These are phyloP conservation scores for Leccinum fibrillosum DNA, from an alignment of 768 basidiomycete genomes.

Conservation along the genomic window DNA sequence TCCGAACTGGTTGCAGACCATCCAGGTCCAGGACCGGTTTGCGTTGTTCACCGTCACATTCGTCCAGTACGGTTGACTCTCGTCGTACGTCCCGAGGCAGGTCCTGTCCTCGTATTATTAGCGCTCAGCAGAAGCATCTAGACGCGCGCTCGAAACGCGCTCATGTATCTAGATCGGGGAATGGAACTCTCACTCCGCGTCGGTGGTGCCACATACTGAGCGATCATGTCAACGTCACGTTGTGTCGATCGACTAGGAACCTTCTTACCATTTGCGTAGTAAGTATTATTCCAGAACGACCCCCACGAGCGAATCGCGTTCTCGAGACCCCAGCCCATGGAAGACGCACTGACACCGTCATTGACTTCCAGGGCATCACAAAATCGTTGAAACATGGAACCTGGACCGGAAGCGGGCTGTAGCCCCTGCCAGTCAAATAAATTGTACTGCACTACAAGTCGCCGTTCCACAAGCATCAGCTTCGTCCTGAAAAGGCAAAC, in stretches of 20 bases:
- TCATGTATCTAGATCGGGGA: not conserved
- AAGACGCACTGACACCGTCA: not conserved
- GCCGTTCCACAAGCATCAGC: conserved; percentile 7
- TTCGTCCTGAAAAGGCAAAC: not conserved
- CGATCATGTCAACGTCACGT: not conserved
- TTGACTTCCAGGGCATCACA: not conserved
- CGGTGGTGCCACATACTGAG: conserved; percentile 49
- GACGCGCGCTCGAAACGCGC: not conserved
- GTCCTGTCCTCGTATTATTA: conserved; percentile 28
- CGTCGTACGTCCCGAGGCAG: conserved; percentile 42
- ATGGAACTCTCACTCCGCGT: conserved; percentile 43
- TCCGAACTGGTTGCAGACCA: conserved; percentile 72
- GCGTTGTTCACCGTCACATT: conserved; percentile 54
- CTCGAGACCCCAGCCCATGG: not conserved
- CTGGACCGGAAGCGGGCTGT: not conserved
- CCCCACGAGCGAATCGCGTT: not conserved
- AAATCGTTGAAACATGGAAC: not conserved
- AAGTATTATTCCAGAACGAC: not conserved
- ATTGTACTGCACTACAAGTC: not conserved
- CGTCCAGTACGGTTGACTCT: conserved; percentile 45
- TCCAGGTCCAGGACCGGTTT: conserved; percentile 68
- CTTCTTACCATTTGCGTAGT: not conserved
- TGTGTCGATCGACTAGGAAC: not conserved
- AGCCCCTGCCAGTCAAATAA: not conserved
- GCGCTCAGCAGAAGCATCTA: not conserved